A percentile compares a stretch with the other conserved stretches of the same genome.
Conservation (phyloP, 2,329 filamentous ascomycete genomes). For the Penicillium capsulatum region DNA sequence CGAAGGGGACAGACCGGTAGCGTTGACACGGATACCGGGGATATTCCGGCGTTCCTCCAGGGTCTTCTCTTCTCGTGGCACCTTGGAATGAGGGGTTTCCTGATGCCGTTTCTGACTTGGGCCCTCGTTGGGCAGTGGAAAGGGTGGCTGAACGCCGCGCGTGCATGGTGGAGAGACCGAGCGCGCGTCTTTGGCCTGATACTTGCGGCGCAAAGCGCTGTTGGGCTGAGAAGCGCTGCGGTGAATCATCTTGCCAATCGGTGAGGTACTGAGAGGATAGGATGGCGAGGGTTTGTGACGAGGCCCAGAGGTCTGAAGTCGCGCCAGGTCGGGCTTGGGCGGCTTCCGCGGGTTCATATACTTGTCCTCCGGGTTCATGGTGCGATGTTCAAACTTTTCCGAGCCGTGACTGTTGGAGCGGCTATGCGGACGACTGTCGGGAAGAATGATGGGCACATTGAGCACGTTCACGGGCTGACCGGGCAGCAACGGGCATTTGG, state of each 20-base stretch:
- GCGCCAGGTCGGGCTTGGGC: conserved; percentile 45
- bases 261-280: conserved; percentile 27
- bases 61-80: conserved; percentile 3
- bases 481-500: conserved; percentile 76
- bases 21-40: conserved; percentile 14
- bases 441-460: conserved; percentile 68
- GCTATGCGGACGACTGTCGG: conserved; percentile 46
- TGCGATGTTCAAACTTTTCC: conserved; percentile 58
- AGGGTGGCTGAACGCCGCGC: conserved; percentile 35
- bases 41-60: conserved; percentile 12
- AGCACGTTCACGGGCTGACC: conserved; percentile 84
- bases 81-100: neutral
- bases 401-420: conserved; percentile 65
- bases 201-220: conserved; percentile 21
- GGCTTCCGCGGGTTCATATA: conserved; percentile 65
- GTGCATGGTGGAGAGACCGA: conserved; percentile 38
- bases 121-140: conserved; percentile 31
- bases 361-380: conserved; percentile 73
- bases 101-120: conserved; percentile 1
- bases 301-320: conserved; percentile 45
- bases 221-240: conserved; percentile 35
- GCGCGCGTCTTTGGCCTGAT: conserved; percentile 29
- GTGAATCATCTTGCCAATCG: conserved; percentile 24
- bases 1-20: conserved; percentile 7
- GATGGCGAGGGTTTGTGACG: conserved; percentile 21